These are phyloP conservation scores for Craterostigma plantagineum DNA, from an alignment of 257 asterid genomes.

Conservation along the genomic window DNA sequence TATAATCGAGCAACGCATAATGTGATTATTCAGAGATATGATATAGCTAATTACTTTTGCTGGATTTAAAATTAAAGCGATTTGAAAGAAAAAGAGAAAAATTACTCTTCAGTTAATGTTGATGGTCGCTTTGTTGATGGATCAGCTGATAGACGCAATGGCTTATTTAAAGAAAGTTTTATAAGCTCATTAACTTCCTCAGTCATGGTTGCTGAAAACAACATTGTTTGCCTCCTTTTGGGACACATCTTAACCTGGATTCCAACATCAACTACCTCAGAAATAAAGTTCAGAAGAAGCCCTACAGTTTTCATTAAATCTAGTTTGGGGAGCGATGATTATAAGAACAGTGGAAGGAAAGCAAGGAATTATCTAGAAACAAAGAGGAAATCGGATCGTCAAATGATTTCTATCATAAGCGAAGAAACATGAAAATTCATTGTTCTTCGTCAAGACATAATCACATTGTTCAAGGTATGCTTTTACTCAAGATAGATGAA, in stretches of 20 bases:
- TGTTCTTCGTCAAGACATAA: too few relatives aligned
- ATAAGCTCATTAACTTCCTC: slow-evolving; percentile 29
- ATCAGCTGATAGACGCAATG: slow-evolving; percentile 85
- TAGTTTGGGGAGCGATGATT: too few relatives aligned
- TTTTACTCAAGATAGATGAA: too few relatives aligned
- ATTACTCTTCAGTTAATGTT: slow-evolving; percentile 82
- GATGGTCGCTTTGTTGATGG: slow-evolving; percentile 77
- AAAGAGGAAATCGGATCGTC: too few relatives aligned
- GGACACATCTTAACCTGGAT: slow-evolving; percentile 78
- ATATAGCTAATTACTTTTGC: not conserved
- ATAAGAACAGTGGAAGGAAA: too few relatives aligned
- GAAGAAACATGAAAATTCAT: too few relatives aligned
- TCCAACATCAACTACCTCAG: slow-evolving; percentile 10
- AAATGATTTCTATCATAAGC: too few relatives aligned
- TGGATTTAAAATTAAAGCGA: not conserved
- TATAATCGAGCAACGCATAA: not conserved
- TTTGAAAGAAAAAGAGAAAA: slow-evolving; percentile 4
- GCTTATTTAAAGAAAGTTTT: slow-evolving; percentile 65
- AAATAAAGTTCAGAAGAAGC: slow-evolving; percentile 4
- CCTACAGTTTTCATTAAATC: too few relatives aligned
- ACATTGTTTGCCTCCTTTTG: slow-evolving; percentile 81
- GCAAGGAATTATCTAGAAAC: too few relatives aligned
- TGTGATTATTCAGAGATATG: not conserved
- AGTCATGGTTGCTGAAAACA: slow-evolving; percentile 6
- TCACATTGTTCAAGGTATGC: too few relatives aligned